Evolutionary conservation across 495 filamentous ascomycete genomes (phyloP), one percentile per base, ranked within the genome.

Genomic region (Astrothelium macrocarpum): DNA sequence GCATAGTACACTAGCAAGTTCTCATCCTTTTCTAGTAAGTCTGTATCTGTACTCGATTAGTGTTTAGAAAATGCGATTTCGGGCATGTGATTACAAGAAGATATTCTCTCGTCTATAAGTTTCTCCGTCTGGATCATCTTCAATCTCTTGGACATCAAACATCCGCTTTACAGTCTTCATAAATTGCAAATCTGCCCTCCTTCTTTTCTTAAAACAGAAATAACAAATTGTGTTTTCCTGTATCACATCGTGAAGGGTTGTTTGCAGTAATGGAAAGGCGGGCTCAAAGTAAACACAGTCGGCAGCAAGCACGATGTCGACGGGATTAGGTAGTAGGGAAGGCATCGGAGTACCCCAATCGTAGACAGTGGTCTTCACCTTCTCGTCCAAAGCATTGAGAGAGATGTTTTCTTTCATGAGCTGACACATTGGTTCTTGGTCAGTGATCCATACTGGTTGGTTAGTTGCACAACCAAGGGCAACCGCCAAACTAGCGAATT

Each of bases 201-300:
- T 83, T 65, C 94, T 81, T 75, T 87, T 91, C 77, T 95, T 97
- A 77, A 89, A 96, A 77, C 93, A 97, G 78, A 98, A 98, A 75
- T 90, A 97, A 69, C 92, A 85, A 2, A 88, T 78, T 0, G 90
- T 77, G 7, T 75, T 68, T 25, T 76, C 70, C 28, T 76, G 76
- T 49, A 80, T 73, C 3, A 82, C 65, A 58, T 79, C 74, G 32
- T 71, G 59, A 66, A 98, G 73, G n/a, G 94, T 97, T 65, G 84
- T 75, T 67, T 91, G 80, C 34, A 98, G 79, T 32, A 95, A 79
- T 49, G 91, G 91, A 72, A 97, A 97, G 2, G 92, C 88, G 2
- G 93, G 90, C 73, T 98, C 93, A 69, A 95, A 95, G 79, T 97
- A 98, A 59, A 95, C 91, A 77, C 94, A 97, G 73, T 98, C 94